phyloP scores from a whole-genome alignment of 768 basidiomycete genomes.

The Trichaptum fuscoviolaceum region DNA sequence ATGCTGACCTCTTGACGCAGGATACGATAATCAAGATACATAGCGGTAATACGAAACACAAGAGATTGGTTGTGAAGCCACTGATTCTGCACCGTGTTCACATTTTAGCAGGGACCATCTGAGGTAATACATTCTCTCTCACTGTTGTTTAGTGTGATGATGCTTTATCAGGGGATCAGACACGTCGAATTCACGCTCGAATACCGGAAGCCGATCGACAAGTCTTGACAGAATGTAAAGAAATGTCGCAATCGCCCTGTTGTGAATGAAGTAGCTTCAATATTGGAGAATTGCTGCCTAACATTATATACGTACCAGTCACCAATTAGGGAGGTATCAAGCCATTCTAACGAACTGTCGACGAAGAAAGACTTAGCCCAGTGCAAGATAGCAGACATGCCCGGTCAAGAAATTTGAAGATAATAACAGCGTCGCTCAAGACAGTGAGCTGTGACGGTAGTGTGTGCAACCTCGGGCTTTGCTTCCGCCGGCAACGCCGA shows the following conservation, averaged over 20 bases:
- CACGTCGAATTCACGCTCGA: conserved; percentile 42
- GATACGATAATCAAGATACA: conserved; percentile 33
- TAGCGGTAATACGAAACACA: conserved; percentile 45
- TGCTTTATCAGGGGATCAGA: conserved; percentile 51
- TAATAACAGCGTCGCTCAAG: neutral
- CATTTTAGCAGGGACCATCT: neutral
- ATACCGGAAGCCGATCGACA: conserved; percentile 36
- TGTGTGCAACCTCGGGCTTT: too few relatives aligned
- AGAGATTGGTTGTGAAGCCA: conserved; percentile 38
- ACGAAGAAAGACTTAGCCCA: conserved; percentile 16
- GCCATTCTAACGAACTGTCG: conserved; percentile 23
- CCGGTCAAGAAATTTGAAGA: neutral
- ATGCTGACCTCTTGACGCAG: conserved; percentile 36
- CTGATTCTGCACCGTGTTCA: conserved; percentile 35
- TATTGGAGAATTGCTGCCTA: neutral
- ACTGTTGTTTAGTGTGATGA: conserved; percentile 48
- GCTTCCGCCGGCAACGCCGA: neutral
- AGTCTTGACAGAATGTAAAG: conserved; percentile 40
- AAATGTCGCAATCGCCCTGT: conserved; percentile 27
- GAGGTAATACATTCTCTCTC: conserved; percentile 14
- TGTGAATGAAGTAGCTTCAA: conserved; percentile 5
- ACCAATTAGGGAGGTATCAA: conserved; percentile 36
- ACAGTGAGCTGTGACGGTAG: neutral
- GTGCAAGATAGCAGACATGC: conserved; percentile 3
- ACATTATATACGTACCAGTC: conserved; percentile 43